Conservation (phyloP, 2,329 filamentous ascomycete species). For the Huntiella savannae region DNA sequence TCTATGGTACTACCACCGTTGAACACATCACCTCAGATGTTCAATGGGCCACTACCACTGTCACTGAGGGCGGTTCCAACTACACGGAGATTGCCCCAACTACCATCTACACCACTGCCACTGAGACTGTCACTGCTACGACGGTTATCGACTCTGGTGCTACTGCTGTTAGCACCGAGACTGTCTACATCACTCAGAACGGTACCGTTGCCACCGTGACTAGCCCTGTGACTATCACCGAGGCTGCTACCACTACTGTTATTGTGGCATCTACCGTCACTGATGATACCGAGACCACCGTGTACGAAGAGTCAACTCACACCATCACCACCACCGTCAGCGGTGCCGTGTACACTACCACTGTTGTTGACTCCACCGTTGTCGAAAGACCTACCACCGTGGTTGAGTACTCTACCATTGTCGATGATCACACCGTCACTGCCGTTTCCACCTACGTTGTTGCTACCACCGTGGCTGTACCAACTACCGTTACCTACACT, state of each 20-base stretch:
- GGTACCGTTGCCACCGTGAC: constrained; percentile 1
- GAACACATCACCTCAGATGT: background rate
- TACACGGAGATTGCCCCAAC: background rate
- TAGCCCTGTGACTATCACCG: background rate
- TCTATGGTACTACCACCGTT: constrained; percentile 2
- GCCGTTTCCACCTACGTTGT: background rate
- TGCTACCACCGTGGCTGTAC: background rate
- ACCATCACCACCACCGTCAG: constrained; percentile 3
- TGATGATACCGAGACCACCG: background rate
- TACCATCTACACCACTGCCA: constrained; percentile 4
- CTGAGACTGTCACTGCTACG: constrained; percentile 3
- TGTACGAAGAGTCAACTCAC: background rate
- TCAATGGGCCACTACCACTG: background rate
- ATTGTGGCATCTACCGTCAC: background rate
- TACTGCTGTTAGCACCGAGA: background rate
- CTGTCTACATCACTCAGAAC: background rate
- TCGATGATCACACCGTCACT: constrained; percentile 2
- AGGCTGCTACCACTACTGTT: background rate
- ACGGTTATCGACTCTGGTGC: background rate
- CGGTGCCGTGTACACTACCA: constrained; percentile 1
- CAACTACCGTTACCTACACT: constrained; percentile 2
- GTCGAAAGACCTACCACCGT: constrained; percentile 3
- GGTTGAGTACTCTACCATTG: background rate
- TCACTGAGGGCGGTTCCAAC: background rate
- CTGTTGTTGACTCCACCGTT: background rate